Evolutionary conservation across 176 grass and related monocot species (phyloP).

Genomic region (Phragmites australis): DNA sequence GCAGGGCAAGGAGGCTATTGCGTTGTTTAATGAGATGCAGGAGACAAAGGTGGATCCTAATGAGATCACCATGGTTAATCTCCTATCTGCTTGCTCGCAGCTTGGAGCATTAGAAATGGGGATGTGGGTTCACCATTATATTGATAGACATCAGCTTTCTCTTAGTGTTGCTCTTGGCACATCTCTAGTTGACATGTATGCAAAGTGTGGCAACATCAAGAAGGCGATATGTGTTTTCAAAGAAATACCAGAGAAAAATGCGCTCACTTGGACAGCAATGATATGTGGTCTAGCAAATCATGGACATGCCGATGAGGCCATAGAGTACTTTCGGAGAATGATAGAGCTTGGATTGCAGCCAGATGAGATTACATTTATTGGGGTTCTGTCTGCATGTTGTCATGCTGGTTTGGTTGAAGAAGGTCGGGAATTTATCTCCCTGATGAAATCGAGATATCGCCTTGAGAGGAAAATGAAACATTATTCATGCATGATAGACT

Average conservation of each 20-base stretch:
- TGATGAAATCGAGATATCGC: constrained; percentile 61
- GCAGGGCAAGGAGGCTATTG: constrained; percentile 60
- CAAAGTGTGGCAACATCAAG: constrained; percentile 74
- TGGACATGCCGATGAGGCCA: constrained; percentile 55
- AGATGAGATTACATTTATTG: constrained; percentile 70
- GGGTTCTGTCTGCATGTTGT: constrained; percentile 74
- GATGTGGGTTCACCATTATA: constrained; percentile 72
- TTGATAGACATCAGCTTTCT: constrained; percentile 42
- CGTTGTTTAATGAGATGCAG: constrained; percentile 80
- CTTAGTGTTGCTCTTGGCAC: constrained; percentile 59
- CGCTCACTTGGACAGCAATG: constrained; percentile 67
- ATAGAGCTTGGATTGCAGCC: constrained; percentile 56
- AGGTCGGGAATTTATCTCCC: constrained; percentile 50
- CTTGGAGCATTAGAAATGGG: constrained; percentile 69
- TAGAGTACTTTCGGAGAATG: constrained; percentile 65
- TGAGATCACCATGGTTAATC: constrained; percentile 66
- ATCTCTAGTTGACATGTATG: constrained; percentile 85
- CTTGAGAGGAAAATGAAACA: constrained; percentile 71
- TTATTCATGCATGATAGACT: constrained; percentile 89
- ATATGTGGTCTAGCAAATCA: constrained; percentile 75
- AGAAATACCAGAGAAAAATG: constrained; percentile 66
- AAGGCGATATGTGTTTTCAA: constrained; percentile 54
- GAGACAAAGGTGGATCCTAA: constrained; percentile 52
- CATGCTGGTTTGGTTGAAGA: constrained; percentile 71
- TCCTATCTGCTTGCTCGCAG: constrained; percentile 65